Evolutionary conservation across 2,329 filamentous ascomycete genomes (phyloP).

Genomic region (Colletotrichum sp.): DNA sequence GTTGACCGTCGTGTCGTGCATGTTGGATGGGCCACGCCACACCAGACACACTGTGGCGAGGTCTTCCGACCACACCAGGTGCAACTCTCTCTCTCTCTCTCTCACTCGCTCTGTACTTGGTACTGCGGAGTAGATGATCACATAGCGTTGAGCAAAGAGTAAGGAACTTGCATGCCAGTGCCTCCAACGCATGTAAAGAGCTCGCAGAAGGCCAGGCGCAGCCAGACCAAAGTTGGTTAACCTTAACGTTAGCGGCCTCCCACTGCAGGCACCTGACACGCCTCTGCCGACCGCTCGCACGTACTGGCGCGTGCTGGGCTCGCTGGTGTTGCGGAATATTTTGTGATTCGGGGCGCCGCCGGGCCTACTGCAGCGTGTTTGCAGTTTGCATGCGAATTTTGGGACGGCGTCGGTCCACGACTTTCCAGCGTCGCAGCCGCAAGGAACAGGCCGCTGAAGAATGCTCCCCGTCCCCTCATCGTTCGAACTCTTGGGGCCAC

Average conservation of each 20-base stretch:
- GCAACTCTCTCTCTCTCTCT: background rate
- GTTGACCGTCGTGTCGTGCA: conserved; percentile 9
- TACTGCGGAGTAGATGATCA: background rate
- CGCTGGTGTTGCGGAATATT: background rate
- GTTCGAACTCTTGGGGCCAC: conserved; percentile 19
- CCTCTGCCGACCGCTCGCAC: conserved; percentile 19
- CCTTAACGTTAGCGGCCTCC: conserved; percentile 18
- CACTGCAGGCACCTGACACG: conserved; percentile 21
- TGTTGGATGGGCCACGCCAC: background rate
- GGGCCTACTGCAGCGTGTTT: background rate
- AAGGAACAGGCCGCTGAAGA: conserved; percentile 21
- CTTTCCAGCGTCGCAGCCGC: conserved; percentile 7
- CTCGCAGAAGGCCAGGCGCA: conserved; percentile 3
- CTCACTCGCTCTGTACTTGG: background rate
- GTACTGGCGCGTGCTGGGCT: background rate
- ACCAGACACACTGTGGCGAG: background rate
- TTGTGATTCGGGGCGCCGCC: conserved; percentile 3
- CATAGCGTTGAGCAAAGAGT: background rate
- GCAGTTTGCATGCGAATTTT: background rate
- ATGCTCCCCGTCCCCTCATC: conserved; percentile 14
- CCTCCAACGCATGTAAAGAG: background rate
- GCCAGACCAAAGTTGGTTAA: conserved; percentile 19
- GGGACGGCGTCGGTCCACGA: conserved; percentile 13
- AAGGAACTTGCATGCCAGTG: background rate
- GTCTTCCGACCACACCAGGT: background rate